Evolutionary conservation across 371 early-diverging fungal species (phyloP).

Genomic region (Syncephalis plumigaleata): DNA sequence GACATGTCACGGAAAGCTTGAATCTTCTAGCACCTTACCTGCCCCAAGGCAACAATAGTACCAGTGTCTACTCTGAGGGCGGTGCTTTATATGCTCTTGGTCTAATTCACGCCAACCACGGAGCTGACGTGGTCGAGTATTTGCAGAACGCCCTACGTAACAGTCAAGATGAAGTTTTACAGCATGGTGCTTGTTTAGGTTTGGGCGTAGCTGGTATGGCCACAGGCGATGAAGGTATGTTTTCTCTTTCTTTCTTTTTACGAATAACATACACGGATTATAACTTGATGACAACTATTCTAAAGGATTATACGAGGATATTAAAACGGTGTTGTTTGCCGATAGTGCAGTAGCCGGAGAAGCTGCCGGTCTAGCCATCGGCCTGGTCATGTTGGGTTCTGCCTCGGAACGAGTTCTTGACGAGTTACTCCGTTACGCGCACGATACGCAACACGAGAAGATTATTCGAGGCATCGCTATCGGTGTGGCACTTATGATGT

Average conservation of each 20-base stretch:
- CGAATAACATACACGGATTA: background rate
- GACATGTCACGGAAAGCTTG: conserved; percentile 77
- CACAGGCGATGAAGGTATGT: conserved; percentile 55
- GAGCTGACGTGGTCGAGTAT: conserved; percentile 62
- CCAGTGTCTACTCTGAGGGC: conserved; percentile 87
- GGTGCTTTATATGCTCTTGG: conserved; percentile 97
- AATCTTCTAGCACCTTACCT: conserved; percentile 84
- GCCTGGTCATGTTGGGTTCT: conserved; percentile 92
- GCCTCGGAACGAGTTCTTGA: conserved; percentile 64
- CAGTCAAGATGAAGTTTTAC: conserved; percentile 77
- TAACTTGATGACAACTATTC: conserved; percentile 10
- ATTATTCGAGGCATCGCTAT: conserved; percentile 90
- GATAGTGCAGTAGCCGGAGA: conserved; percentile 96
- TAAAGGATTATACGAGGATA: conserved; percentile 52
- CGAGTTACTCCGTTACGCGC: conserved; percentile 90
- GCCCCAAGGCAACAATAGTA: conserved; percentile 73
- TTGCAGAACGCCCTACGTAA: conserved; percentile 63
- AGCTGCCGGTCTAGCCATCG: conserved; percentile 95
- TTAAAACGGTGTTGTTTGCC: conserved; percentile 71
- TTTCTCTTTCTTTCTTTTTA: background rate
- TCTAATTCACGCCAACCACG: conserved; percentile 91
- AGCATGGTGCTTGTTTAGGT: conserved; percentile 96
- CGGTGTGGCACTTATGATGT: conserved; percentile 90
- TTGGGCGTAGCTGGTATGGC: conserved; percentile 96
- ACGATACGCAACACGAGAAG: conserved; percentile 96